Base-by-base conservation (phyloP, 1,284 basidiomycete species). In the Melampsora americana region DNA sequence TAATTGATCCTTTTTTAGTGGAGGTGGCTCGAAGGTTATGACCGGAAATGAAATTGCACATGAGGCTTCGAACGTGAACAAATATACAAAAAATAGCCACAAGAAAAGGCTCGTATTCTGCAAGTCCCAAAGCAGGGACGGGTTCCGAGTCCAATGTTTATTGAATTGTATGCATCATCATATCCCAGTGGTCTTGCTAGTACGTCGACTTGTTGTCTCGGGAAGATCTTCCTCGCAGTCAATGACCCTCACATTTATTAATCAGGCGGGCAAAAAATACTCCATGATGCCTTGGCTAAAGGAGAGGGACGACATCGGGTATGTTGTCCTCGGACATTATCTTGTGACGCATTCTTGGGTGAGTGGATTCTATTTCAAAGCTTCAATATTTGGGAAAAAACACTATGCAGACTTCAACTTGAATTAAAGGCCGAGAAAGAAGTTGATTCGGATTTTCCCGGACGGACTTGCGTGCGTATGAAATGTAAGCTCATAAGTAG, bases 341-440 rank as follows among this genome's bases (percentile, higher is more conserved):
- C 48, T 74, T 16, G 71, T 74, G 11, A 74, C 71, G 16, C 71
- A 74, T 28, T 74, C 20, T 61, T 74, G 71, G 71, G 71, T 74
- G 66, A 69, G 66, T 6, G n/a, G n/a, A 46, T 66, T 32, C 39
- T 66, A 26, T 66, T 66, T 20, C n/a, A n/a, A n/a, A n/a, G 35
- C 61, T 39, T 35, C 7, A 16, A 42, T 42, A 42, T 42, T 12
- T 42, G 39, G 12, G 6, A 42, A n/a, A 42, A 42, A 42, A 42
- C 39, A 20, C 7, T 64, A 32, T n/a, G 20, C 39, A 14, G 23
- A 23, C 46, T 66, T 23, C 12, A 46, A 18, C 39, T 66, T 9
- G 39, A 42, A 66, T 14, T 66, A 14, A 46, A 74, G 71, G 62
- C 71, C 48, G 71, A 74, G 59, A 67, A 59, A 61, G 71, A 74